These are phyloP conservation scores for Penicillium rolfsii DNA, from an alignment of 2,329 filamentous ascomycete species.

Conservation along the genomic window DNA sequence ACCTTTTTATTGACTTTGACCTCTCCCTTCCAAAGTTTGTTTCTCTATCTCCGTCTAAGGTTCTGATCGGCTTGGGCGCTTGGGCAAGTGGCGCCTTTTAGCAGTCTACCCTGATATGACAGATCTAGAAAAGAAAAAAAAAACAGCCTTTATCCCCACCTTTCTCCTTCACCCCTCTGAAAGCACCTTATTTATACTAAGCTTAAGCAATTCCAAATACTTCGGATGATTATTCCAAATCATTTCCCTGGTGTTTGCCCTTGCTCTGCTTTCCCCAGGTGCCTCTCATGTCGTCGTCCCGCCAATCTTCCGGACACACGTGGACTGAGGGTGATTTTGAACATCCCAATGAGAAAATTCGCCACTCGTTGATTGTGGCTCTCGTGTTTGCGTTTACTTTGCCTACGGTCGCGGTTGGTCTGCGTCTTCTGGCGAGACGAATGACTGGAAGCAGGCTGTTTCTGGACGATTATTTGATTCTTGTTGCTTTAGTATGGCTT, in stretches of 20 bases:
- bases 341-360: slow-evolving; percentile 31
- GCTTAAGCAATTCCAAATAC: slow-evolving; percentile 26
- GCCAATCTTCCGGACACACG: slow-evolving; percentile 16
- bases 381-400: slow-evolving; percentile 33
- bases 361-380: slow-evolving; percentile 29
- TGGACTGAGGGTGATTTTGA: slow-evolving; percentile 30
- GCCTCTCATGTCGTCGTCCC: slow-evolving; percentile 27
- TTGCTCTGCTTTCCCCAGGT: slow-evolving; percentile 7
- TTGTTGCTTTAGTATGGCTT: slow-evolving; percentile 32
- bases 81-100: slow-evolving; percentile 10
- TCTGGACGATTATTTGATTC: slow-evolving; percentile 37
- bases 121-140: slow-evolving; percentile 5
- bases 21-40: slow-evolving; percentile 5
- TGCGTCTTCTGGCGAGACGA: slow-evolving; percentile 33
- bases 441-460: slow-evolving; percentile 32
- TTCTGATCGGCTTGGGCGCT: slow-evolving; percentile 8
- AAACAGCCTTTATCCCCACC: background rate
- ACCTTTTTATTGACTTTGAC: slow-evolving; percentile 12
- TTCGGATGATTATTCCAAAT: slow-evolving; percentile 16
- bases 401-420: slow-evolving; percentile 31
- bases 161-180: slow-evolving; percentile 14
- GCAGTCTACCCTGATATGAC: slow-evolving; percentile 21
- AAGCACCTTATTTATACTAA: slow-evolving; percentile 10
- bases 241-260: slow-evolving; percentile 13
- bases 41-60: background rate